Evolutionary conservation across 1,284 basidiomycete species (phyloP), one percentile per base, ranked within the genome.

Genomic region (Papiliotrema flavescens): DNA sequence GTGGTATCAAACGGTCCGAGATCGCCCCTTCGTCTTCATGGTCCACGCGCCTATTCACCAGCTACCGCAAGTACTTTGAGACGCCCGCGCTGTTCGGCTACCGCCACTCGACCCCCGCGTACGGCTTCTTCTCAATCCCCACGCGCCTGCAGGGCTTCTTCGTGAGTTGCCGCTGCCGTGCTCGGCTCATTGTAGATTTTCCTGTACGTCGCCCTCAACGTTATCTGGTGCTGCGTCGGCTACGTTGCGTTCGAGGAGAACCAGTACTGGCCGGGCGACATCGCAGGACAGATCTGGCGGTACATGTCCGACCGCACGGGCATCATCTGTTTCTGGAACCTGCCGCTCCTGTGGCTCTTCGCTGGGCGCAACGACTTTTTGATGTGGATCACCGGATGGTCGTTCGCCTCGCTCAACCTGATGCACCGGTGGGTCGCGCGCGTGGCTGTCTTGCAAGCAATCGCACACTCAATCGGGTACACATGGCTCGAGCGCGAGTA

Each of bases 161-260:
- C 20, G 64, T 67, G 43, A 48, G 50, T 36, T 24, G 41, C 14
- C 17, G 15, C 19, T n/a, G 23, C 42, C 20, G 7, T 5, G 41
- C 20, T 15, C 11, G 13, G 15, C 26, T 28, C 19, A 47, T 36
- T 0, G 26, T 54, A 67, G 65, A 56, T 69, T 62, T 57, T 56
- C 28, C n/a, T 51, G 22, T 69, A 64, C 45, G 51, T 65, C 26
- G 37, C 49, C 2, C 41, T 67, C 52, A 67, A 70, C 56, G 15
- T 70, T 47, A 43, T 65, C 39, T 63, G 77, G 71, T 22, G 75
- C 65, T 56, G 76, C 76, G 47, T 76, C 67, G 58, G 80, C 71
- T 65, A 83, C 70, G 46, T 89, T 75, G 43, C 84, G 83, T 70
- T 84, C 77, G 28, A 59, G 2, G 56, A 65, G 6, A 65, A 65